A percentile compares a stretch with the other conserved stretches of the same genome.
phyloP scores from a whole-genome alignment of 495 filamentous ascomycete species.

The Neurospora sp. region DNA sequence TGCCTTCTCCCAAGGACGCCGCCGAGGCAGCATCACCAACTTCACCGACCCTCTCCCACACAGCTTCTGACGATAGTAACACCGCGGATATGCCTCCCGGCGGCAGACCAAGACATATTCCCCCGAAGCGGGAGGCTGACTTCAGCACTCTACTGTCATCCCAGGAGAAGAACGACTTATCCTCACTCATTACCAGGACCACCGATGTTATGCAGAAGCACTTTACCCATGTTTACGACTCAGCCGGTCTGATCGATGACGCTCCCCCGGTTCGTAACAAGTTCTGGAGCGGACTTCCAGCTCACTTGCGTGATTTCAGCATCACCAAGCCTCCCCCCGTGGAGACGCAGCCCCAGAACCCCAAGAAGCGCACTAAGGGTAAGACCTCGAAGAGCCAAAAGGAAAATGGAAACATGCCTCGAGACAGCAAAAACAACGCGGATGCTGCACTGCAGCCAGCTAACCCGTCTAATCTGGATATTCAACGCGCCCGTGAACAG shows the following conservation, averaged over 20 bases:
- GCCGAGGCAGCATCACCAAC: conserved; percentile 1
- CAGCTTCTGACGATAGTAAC: conserved; percentile 5
- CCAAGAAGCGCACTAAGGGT: background rate
- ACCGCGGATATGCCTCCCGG: conserved; percentile 18
- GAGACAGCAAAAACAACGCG: conserved; percentile 3
- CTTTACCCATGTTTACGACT: conserved; percentile 37
- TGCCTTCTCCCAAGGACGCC: background rate
- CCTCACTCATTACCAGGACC: conserved; percentile 29
- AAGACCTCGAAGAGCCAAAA: conserved; percentile 1
- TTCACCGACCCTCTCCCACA: background rate
- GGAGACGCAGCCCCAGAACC: conserved; percentile 4
- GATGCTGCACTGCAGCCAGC: background rate
- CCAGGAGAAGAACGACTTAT: conserved; percentile 21
- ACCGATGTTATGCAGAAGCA: conserved; percentile 41
- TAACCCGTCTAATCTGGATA: background rate
- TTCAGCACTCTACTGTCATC: conserved; percentile 19
- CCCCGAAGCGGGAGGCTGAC: conserved; percentile 23
- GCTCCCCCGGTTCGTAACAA: conserved; percentile 13
- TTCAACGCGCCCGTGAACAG: background rate
- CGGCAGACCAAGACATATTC: conserved; percentile 9
- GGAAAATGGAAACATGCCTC: conserved; percentile 18
- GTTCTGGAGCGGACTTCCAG: conserved; percentile 20
- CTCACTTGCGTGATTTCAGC: conserved; percentile 23
- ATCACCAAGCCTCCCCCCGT: conserved; percentile 17
- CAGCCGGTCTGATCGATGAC: conserved; percentile 11